A percentile compares a stretch with the other conserved stretches of the same genome.
Evolutionary conservation across 164 flowering plant genomes (phyloP).

Genomic region (Liriodendron chinense): DNA sequence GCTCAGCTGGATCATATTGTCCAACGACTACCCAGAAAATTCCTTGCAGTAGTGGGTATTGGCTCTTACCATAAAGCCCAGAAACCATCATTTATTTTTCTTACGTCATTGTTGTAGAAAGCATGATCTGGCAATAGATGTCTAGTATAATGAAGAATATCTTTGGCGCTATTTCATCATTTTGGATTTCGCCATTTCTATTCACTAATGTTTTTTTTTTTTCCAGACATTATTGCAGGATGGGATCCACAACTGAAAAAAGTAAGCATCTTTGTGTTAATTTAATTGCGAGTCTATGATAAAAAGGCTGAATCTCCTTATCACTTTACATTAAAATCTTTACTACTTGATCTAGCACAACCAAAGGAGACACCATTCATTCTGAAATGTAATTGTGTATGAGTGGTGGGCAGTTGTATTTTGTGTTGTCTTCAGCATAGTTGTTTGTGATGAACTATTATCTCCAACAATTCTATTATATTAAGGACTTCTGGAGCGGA

Average conservation of each 20-base stretch:
- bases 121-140: slow-evolving; percentile 6
- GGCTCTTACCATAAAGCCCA: slow-evolving; percentile 26
- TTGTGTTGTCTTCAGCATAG: background rate
- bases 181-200: slow-evolving; percentile 1
- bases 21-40: slow-evolving; percentile 58
- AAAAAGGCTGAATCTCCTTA: background rate
- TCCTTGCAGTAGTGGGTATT: slow-evolving; percentile 86
- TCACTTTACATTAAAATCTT: background rate
- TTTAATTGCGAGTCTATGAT: background rate
- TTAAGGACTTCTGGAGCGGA: background rate
- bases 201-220: slow-evolving; percentile 9
- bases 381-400: background rate
- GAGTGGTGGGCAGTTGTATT: background rate
- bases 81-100: slow-evolving; percentile 6
- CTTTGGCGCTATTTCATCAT: background rate
- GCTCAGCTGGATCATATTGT: slow-evolving; percentile 92
- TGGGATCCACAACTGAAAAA: slow-evolving; percentile 71
- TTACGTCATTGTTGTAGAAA: background rate
- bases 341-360: background rate
- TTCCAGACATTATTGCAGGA: slow-evolving; percentile 85
- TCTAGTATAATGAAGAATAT: background rate
- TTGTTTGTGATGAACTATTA: background rate
- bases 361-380: background rate
- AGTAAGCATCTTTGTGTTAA: slow-evolving; percentile 37
- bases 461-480: background rate